Evolutionary conservation across 305 asterid species (phyloP).

Genomic region (Solanum aculeatissimum): DNA sequence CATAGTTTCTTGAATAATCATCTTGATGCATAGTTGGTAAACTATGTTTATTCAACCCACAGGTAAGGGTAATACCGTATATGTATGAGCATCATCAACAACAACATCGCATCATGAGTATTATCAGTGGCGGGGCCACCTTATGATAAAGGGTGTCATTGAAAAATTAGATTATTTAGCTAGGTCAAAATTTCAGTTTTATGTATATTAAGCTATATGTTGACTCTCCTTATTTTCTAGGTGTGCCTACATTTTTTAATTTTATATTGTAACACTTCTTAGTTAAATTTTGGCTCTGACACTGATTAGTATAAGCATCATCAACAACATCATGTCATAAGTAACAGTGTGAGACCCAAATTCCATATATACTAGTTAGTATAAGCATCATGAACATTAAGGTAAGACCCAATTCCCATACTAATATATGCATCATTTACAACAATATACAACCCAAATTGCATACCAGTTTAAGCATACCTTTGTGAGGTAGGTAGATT

Average conservation of each 20-base stretch:
- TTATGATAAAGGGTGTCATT: too few species aligned
- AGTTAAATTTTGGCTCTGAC: too few species aligned
- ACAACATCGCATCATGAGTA: too few species aligned
- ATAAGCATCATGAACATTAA: background rate
- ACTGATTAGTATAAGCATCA: background rate
- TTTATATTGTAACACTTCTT: too few species aligned
- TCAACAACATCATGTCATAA: background rate
- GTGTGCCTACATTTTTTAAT: too few species aligned
- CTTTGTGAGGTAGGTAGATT: background rate
- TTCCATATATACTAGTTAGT: background rate
- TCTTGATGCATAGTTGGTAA: background rate
- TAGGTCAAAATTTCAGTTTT: too few species aligned
- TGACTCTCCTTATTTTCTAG: too few species aligned
- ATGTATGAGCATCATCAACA: too few species aligned
- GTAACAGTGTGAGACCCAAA: background rate
- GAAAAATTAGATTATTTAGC: too few species aligned
- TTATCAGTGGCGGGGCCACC: too few species aligned
- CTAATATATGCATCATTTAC: background rate
- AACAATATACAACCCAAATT: background rate
- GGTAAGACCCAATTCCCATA: background rate
- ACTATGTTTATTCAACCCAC: background rate
- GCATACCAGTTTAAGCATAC: background rate
- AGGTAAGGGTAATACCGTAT: background rate
- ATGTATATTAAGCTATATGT: too few species aligned
- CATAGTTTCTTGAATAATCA: background rate